Evolutionary conservation across 2,329 filamentous ascomycete genomes (phyloP), one percentile per base, ranked within the genome.

Genomic region (Fusarium ambrosium): DNA sequence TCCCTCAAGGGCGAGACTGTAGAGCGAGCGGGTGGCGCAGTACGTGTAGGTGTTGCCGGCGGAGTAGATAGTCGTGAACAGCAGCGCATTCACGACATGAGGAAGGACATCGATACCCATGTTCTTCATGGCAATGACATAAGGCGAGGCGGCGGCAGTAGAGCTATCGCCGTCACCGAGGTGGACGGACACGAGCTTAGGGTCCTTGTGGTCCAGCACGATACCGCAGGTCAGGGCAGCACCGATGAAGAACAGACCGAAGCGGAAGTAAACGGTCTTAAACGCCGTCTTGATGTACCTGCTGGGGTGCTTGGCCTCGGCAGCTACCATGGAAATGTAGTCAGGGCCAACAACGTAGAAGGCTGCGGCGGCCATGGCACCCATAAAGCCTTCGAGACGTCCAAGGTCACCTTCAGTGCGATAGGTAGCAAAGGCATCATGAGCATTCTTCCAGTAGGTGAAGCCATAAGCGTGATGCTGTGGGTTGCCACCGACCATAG

Each of bases 221-320:
- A 76, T 60, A 14, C 74, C 74, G n/a, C 67, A 71, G 8, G 72
- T 72, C 2, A 76, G 2, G 2, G 74, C 71, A 43, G 45, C 92
- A 4, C 93, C 87, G 51, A 93, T 89, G 81, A 94, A 95, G 83
- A 95, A 95, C 2, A 89, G 84, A 0, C 91, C 91, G 51, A 95
- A 86, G 60, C 93, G 91, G 81, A 92, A 94, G 83, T 94, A 94
- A 9, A 93, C 91, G n/a, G 91, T 90, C 71, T 93, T 93, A 80
- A 90, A 94, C 2, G 93, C 93, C 64, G 88, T 89, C 1, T 92
- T 93, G 80, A 95, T 88, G 22, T 91, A 88, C 32, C 84, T 84
- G 22, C 92, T 89, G 0, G 92, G 92, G 76, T 75, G 72, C 59
- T 76, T 74, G 0, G 71, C 16, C 11, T 76, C 74, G 0, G 73